These are phyloP conservation scores for Coffea humblotiana DNA, from an alignment of 305 asterid species.

Conservation along the genomic window DNA sequence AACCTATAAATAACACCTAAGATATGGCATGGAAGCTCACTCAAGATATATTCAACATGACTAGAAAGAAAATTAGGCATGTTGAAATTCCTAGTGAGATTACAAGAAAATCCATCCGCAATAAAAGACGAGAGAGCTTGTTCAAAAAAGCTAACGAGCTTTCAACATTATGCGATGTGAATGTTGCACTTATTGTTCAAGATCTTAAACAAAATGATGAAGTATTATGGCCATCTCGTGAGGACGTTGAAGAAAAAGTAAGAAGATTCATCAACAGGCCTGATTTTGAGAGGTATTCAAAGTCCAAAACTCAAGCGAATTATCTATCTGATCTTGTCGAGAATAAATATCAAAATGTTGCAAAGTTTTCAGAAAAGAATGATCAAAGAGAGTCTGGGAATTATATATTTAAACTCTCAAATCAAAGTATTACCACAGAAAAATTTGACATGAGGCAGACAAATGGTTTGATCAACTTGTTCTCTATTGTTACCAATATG, in stretches of 20 bases:
- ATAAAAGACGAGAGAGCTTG: slow-evolving; percentile 2
- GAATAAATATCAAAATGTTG: neutral
- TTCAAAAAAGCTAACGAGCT: neutral
- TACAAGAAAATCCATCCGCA: neutral
- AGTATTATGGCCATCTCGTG: neutral
- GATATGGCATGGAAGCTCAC: neutral
- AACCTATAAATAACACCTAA: neutral
- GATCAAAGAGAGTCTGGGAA: neutral
- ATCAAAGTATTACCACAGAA: too few species aligned
- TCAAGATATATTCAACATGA: neutral
- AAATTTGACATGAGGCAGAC: neutral
- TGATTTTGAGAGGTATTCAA: neutral
- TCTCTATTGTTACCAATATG: neutral
- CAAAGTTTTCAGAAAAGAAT: neutral
- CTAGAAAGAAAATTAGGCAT: neutral
- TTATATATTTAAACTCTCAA: neutral
- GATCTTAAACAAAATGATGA: neutral
- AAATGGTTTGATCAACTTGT: neutral
- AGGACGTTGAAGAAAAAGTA: neutral
- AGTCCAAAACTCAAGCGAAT: neutral
- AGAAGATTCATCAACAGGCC: neutral
- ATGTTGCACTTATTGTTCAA: neutral
- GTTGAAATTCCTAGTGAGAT: neutral
- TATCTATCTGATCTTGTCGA: neutral
- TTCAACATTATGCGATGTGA: neutral